phyloP scores from a whole-genome alignment of 352 stramenopile species.

The Pythium aphanidermatum region DNA sequence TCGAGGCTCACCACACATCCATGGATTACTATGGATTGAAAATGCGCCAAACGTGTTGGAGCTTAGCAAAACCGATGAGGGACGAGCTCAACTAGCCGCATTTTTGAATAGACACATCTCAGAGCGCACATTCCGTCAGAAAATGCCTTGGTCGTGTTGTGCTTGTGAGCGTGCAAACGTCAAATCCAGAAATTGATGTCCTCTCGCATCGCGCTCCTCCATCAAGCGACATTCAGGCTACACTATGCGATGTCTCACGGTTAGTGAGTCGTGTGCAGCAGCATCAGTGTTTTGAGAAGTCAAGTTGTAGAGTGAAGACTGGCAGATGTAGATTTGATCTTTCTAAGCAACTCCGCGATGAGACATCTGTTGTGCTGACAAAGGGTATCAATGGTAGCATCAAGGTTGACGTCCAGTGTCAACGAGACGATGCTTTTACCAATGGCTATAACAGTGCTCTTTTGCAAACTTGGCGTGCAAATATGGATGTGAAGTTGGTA shows the following conservation, averaged over 20 bases:
- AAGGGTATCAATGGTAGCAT: background rate
- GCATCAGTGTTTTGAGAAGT: slow-evolving; percentile 3
- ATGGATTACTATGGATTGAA: slow-evolving; percentile 17
- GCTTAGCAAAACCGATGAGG: slow-evolving; percentile 7
- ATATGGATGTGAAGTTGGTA: slow-evolving; percentile 24
- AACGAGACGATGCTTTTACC: slow-evolving; percentile 2
- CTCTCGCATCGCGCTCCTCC: no score
- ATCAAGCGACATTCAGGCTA: no score
- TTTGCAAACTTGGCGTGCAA: slow-evolving; percentile 6
- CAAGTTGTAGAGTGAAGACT: slow-evolving; percentile 4
- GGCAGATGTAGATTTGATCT: slow-evolving; percentile 8
- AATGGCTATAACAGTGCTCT: slow-evolving; percentile 10
- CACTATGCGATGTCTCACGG: slow-evolving; percentile 8
- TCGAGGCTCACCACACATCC: slow-evolving; percentile 16
- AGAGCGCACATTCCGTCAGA: no score
- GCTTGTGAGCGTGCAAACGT: no score
- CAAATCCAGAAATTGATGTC: no score
- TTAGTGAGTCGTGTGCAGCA: slow-evolving; percentile 14
- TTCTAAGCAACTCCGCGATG: slow-evolving; percentile 1
- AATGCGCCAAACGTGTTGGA: slow-evolving; percentile 13
- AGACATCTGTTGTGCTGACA: background rate
- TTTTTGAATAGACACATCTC: no score
- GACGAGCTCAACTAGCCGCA: slow-evolving; percentile 2
- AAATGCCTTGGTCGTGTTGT: no score
- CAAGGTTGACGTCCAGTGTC: background rate